Conservation (phyloP, 2,329 filamentous ascomycete species). For the Didymella segeticola region DNA sequence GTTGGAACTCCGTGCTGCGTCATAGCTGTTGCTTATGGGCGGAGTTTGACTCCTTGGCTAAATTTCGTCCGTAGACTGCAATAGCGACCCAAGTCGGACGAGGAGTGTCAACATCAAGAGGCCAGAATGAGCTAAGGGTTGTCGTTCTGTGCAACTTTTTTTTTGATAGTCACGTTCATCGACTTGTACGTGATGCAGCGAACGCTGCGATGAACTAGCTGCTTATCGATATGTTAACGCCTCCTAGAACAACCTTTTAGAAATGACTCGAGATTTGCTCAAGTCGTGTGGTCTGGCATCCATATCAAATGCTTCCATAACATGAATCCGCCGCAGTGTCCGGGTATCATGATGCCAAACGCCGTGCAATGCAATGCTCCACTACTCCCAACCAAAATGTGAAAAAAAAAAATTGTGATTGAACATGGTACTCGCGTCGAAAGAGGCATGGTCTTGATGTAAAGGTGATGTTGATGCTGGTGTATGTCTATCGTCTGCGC, state of each 20-base stretch:
- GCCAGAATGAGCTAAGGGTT: no score
- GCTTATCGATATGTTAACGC: not conserved
- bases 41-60: not conserved
- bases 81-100: not conserved
- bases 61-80: slow-evolving; percentile 8
- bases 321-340: slow-evolving; percentile 2
- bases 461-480: slow-evolving; percentile 5
- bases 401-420: not conserved
- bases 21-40: not conserved
- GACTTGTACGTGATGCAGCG: no score
- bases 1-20: not conserved
- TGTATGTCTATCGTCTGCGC: slow-evolving; percentile 29
- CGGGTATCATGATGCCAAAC: slow-evolving; percentile 24
- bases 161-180: no score
- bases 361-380: slow-evolving; percentile 20
- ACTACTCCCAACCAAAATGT: not conserved
- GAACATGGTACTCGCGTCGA: not conserved
- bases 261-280: not conserved
- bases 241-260: not conserved
- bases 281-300: not conserved
- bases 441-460: slow-evolving; percentile 8
- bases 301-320: not conserved
- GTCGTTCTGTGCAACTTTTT: no score
- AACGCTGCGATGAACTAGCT: no score
- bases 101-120: no score